These are phyloP conservation scores for Lipomyces orientalis DNA, from an alignment of 805 yeast genomes.

Conservation along the genomic window DNA sequence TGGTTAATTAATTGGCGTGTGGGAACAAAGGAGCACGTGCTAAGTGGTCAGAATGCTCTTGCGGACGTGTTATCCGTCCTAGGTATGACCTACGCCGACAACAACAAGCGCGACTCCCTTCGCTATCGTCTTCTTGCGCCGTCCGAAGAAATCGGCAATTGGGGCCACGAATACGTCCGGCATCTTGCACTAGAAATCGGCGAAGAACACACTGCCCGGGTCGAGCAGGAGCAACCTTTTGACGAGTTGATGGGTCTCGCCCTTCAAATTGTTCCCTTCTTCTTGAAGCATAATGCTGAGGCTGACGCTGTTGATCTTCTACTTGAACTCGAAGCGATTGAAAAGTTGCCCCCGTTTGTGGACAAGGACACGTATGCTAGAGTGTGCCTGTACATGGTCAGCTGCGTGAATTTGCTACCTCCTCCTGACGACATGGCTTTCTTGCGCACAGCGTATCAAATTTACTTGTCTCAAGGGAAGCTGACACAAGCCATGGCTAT, in stretches of 20 bases:
- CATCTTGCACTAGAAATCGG: conserved; percentile 96
- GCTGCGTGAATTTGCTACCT: conserved; percentile 94
- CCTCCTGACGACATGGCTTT: conserved; percentile 91
- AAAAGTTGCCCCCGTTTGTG: conserved; percentile 78
- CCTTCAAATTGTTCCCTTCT: conserved; percentile 81
- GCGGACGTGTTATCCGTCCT: conserved; percentile 92
- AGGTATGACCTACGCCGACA: conserved; percentile 91
- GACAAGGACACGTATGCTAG: conserved; percentile 84
- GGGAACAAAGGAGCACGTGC: neutral
- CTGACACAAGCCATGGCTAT: conserved; percentile 87
- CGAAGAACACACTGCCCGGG: conserved; percentile 61
- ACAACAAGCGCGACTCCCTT: conserved; percentile 77
- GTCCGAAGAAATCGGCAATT: conserved; percentile 67
- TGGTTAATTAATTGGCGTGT: neutral
- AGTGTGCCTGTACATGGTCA: conserved; percentile 76
- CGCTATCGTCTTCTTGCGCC: conserved; percentile 73
- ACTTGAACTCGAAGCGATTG: conserved; percentile 86
- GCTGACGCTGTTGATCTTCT: conserved; percentile 97
- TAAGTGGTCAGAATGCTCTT: conserved; percentile 49
- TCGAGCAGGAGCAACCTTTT: conserved; percentile 38
- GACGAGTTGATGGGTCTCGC: conserved; percentile 66
- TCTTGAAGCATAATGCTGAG: conserved; percentile 93
- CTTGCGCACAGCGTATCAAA: conserved; percentile 84
- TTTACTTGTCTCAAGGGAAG: conserved; percentile 77
- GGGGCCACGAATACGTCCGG: conserved; percentile 99